phyloP scores from a whole-genome alignment of 2,329 filamentous ascomycete genomes.

The Xylariales sp. region DNA sequence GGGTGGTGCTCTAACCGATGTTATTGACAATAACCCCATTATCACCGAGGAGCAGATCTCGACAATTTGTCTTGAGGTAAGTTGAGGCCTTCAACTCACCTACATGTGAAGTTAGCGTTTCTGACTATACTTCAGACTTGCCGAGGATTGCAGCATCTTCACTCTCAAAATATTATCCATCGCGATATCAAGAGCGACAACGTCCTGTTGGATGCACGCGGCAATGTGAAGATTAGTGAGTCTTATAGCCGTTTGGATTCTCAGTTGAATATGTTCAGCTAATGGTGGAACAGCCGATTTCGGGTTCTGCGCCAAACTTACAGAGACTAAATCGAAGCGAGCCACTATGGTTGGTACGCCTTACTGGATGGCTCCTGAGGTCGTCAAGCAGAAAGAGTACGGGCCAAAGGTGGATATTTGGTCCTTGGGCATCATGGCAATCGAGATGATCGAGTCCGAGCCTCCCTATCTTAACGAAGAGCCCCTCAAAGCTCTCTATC shows the following conservation, averaged over 20 bases:
- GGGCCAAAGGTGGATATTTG: constrained; percentile 98
- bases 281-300: constrained; percentile 80
- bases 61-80: constrained; percentile 94
- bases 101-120: neutral
- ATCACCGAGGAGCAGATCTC: constrained; percentile 98
- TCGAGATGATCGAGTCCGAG: constrained; percentile 99
- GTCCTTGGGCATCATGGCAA: constrained; percentile 99
- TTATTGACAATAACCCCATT: constrained; percentile 95
- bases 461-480: constrained; percentile 98
- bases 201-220: constrained; percentile 90
- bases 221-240: constrained; percentile 97
- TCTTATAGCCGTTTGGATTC: constrained; percentile 42
- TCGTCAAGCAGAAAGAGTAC: constrained; percentile 99
- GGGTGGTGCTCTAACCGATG: constrained; percentile 94
- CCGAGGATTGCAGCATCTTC: constrained; percentile 91
- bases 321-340: constrained; percentile 95
- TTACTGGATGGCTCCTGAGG: constrained; percentile 99
- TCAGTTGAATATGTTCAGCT: constrained; percentile 49
- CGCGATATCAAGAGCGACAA: constrained; percentile 99
- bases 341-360: constrained; percentile 99
- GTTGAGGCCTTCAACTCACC: constrained; percentile 44
- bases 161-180: constrained; percentile 97
- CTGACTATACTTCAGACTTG: constrained; percentile 75
- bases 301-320: constrained; percentile 98
- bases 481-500: constrained; percentile 93